Evolutionary conservation across 2,329 filamentous ascomycete species (phyloP).

Genomic region (Talaromyces verruculosus): DNA sequence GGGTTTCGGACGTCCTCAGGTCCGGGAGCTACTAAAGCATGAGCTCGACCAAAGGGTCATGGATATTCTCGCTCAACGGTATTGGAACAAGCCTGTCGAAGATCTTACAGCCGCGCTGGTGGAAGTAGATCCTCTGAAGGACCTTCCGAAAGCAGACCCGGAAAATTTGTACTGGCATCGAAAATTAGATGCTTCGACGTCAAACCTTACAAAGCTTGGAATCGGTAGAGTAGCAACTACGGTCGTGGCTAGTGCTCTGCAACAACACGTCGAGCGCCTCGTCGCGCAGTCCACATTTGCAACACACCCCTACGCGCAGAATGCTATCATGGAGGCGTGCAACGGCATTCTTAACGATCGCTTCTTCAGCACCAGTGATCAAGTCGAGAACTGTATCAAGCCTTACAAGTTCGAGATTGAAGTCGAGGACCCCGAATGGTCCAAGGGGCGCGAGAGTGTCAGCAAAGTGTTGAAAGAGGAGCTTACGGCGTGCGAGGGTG

Average conservation of each 20-base stretch:
- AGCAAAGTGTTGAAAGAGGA: conserved; percentile 80
- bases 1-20: conserved; percentile 82
- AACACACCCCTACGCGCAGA: conserved; percentile 84
- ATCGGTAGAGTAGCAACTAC: conserved; percentile 90
- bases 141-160: conserved; percentile 80
- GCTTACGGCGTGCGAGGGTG: conserved; percentile 76
- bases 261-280: conserved; percentile 76
- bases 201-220: conserved; percentile 86
- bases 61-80: conserved; percentile 85
- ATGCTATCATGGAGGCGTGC: conserved; percentile 89
- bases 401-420: conserved; percentile 98
- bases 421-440: conserved; percentile 87
- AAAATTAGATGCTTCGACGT: conserved; percentile 88
- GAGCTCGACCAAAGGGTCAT: conserved; percentile 94
- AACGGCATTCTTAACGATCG: conserved; percentile 87
- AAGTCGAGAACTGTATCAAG: conserved; percentile 98
- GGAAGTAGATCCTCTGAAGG: conserved; percentile 70
- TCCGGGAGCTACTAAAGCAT: conserved; percentile 83
- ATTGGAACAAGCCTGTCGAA: conserved; percentile 96
- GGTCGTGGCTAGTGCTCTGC: conserved; percentile 84
- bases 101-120: conserved; percentile 67
- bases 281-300: conserved; percentile 80
- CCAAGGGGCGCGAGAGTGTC: conserved; percentile 78
- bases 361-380: conserved; percentile 95
- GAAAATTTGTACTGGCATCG: conserved; percentile 89